These are phyloP conservation scores for Alternaria triticina DNA, from an alignment of 2,329 filamentous ascomycete genomes.

Conservation along the genomic window DNA sequence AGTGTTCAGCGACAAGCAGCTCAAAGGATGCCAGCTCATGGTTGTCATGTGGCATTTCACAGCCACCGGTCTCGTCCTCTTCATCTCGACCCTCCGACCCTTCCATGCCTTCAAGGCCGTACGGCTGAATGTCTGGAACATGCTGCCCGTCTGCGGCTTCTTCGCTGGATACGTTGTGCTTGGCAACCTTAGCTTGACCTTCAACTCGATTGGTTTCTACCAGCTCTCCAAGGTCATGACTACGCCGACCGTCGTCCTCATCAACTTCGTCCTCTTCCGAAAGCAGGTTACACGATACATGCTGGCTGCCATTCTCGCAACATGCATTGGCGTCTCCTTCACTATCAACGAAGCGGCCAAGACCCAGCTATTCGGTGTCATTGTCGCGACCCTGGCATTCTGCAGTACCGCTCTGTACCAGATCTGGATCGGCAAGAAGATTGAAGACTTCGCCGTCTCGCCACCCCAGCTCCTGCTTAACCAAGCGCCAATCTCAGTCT, in stretches of 20 bases:
- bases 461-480: conserved; percentile 55
- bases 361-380: conserved; percentile 51
- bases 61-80: conserved; percentile 54
- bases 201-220: conserved; percentile 57
- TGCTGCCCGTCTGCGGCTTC: conserved; percentile 55
- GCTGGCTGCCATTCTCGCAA: conserved; percentile 50
- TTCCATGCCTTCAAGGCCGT: conserved; percentile 55
- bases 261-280: conserved; percentile 54
- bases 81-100: conserved; percentile 49
- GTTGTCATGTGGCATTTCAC: conserved; percentile 58
- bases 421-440: conserved; percentile 59
- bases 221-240: conserved; percentile 59
- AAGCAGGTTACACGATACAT: conserved; percentile 52
- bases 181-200: conserved; percentile 55
- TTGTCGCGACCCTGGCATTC: conserved; percentile 53
- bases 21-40: conserved; percentile 54
- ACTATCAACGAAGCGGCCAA: conserved; percentile 52
- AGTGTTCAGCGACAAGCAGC: conserved; percentile 53
- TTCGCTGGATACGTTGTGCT: conserved; percentile 56
- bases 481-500: conserved; percentile 54
- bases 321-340: conserved; percentile 54
- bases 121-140: conserved; percentile 52
- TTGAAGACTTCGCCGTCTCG: conserved; percentile 54
- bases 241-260: conserved; percentile 54
- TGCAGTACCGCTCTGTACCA: conserved; percentile 56